Conservation (phyloP, 1,284 basidiomycete species). For the Cryptococcus sp. region DNA sequence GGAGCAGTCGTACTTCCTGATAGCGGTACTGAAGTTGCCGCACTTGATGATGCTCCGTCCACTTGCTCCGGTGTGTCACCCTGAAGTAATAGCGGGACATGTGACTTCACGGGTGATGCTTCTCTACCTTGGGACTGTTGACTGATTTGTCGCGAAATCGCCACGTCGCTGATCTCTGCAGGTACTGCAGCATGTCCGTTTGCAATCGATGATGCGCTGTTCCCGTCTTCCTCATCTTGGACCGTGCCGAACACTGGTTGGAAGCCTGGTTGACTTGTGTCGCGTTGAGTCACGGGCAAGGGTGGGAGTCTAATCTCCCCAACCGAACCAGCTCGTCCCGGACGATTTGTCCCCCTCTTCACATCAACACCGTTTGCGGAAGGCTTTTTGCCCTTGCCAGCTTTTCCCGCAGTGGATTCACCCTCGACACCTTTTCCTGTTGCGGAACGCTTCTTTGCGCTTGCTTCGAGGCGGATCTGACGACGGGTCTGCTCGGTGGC, state of each 20-base stretch:
- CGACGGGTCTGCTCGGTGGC: slow-evolving; percentile 34
- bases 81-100: slow-evolving; percentile 8
- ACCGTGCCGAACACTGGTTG: slow-evolving; percentile 3
- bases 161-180: slow-evolving; percentile 15
- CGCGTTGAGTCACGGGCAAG: not conserved
- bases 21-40: slow-evolving; percentile 14
- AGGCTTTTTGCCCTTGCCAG: slow-evolving; percentile 14
- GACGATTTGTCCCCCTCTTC: slow-evolving; percentile 3
- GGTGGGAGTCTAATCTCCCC: slow-evolving; percentile 4
- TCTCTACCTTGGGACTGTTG: slow-evolving; percentile 15
- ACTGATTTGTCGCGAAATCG: slow-evolving; percentile 34
- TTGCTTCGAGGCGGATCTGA: slow-evolving; percentile 19
- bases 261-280: not conserved
- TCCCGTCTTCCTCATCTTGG: not conserved
- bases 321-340: slow-evolving; percentile 7
- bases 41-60: not conserved
- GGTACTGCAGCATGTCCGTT: slow-evolving; percentile 10
- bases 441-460: slow-evolving; percentile 21
- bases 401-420: slow-evolving; percentile 11
- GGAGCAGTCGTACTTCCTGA: slow-evolving; percentile 27
- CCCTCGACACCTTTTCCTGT: slow-evolving; percentile 9
- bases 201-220: not conserved
- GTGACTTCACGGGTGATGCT: slow-evolving; percentile 10
- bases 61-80: too few species aligned
- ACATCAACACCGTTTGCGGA: not conserved